phyloP scores from a whole-genome alignment of 371 early-diverging fungal genomes.

The Mortierella sp. region DNA sequence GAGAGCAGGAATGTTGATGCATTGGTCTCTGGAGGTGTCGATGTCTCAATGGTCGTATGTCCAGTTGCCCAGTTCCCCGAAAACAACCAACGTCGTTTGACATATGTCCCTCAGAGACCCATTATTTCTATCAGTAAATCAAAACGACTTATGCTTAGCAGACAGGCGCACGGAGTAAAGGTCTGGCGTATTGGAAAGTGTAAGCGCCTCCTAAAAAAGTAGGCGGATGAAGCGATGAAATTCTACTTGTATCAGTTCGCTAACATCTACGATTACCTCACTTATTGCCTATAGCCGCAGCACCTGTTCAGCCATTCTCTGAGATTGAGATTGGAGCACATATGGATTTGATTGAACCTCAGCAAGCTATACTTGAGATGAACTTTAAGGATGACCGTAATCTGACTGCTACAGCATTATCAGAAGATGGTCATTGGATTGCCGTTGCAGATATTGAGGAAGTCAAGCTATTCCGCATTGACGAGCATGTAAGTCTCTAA shows the following conservation, averaged over 20 bases:
- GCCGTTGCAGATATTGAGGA: conserved; percentile 85
- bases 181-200: conserved; percentile 85
- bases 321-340: conserved; percentile 55
- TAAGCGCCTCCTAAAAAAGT: conserved; percentile 11
- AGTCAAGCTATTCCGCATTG: conserved; percentile 78
- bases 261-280: neutral
- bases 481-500: conserved; percentile 66
- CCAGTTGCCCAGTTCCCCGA: conserved; percentile 75
- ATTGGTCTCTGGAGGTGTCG: conserved; percentile 89
- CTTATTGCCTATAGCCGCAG: conserved; percentile 24
- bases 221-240: neutral
- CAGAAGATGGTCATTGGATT: conserved; percentile 88
- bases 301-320: conserved; percentile 44
- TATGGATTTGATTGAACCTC: conserved; percentile 71
- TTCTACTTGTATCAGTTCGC: neutral
- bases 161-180: conserved; percentile 72
- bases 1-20: conserved; percentile 71
- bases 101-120: conserved; percentile 85
- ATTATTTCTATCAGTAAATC: conserved; percentile 75
- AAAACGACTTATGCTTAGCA: conserved; percentile 69
- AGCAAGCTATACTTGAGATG: conserved; percentile 73
- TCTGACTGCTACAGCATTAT: conserved; percentile 80
- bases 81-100: conserved; percentile 75
- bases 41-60: conserved; percentile 79
- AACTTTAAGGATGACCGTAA: conserved; percentile 72